Conservation (phyloP, 306 rosid species). For the Mimosa bimucronata region DNA sequence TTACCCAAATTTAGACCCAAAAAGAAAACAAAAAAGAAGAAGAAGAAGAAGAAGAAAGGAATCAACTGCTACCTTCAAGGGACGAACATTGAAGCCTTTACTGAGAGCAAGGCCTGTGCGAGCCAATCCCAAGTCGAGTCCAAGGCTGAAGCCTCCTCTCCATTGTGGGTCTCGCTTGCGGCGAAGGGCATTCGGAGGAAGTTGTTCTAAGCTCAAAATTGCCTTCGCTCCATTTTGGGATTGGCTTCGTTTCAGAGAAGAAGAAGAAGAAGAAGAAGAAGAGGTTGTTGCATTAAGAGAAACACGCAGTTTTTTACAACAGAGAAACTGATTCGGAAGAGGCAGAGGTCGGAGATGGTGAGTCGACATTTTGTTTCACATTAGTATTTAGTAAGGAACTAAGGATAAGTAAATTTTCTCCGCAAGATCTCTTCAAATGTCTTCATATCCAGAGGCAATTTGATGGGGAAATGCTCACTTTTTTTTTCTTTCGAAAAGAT, state of each 20-base stretch:
- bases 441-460: no score
- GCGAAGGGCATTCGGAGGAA: conserved; percentile 80
- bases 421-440: no score
- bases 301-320: not conserved
- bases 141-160: conserved; percentile 92
- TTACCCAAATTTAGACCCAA: not conserved
- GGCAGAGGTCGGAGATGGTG: not conserved
- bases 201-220: conserved; percentile 42
- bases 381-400: no score
- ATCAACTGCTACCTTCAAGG: conserved; percentile 58
- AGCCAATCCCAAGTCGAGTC: conserved; percentile 79
- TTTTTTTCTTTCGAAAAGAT: no score
- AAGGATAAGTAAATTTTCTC: no score
- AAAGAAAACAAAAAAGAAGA: no score
- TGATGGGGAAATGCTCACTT: no score
- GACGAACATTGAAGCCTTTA: conserved; percentile 82
- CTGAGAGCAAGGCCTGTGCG: conserved; percentile 91
- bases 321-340: conserved; percentile 15
- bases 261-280: not conserved
- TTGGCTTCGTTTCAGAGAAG: not conserved
- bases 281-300: not conserved
- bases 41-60: not conserved
- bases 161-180: conserved; percentile 67
- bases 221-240: conserved; percentile 34
- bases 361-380: not conserved